A percentile compares a stretch with the other conserved stretches of the same genome.
phyloP scores from a whole-genome alignment of 2,329 filamentous ascomycete genomes.

The Fusarium keratoplasticum region DNA sequence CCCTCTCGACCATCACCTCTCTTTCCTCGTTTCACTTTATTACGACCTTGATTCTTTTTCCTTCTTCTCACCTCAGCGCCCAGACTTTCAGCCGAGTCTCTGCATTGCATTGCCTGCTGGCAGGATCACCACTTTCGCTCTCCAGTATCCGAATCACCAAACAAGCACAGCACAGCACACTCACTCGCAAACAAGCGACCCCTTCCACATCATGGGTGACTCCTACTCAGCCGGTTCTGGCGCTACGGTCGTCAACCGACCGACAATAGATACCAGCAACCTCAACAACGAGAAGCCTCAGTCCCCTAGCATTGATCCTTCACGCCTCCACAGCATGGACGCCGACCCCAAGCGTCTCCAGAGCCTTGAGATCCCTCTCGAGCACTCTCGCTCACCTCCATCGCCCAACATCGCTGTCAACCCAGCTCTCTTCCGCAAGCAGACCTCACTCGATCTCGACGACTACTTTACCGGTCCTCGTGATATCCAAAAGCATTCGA shows the following conservation, averaged over 20 bases:
- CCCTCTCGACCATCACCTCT: neutral
- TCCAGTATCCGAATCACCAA: neutral
- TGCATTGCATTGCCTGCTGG: conserved; percentile 35
- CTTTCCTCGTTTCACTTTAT: neutral
- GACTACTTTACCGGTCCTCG: conserved; percentile 75
- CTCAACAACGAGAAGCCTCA: conserved; percentile 13
- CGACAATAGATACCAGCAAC: conserved; percentile 29
- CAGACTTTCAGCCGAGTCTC: neutral
- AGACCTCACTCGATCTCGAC: conserved; percentile 61
- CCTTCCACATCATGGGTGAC: conserved; percentile 38
- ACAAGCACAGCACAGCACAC: neutral
- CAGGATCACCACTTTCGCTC: conserved; percentile 30
- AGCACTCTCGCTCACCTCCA: conserved; percentile 48
- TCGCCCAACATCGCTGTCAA: conserved; percentile 45
- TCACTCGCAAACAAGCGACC: neutral
- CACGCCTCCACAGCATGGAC: conserved; percentile 26
- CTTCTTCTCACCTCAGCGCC: neutral
- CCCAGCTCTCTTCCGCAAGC: conserved; percentile 47
- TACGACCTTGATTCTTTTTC: neutral
- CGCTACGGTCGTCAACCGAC: conserved; percentile 28
- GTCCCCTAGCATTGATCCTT: conserved; percentile 7
- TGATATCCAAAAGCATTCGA: conserved; percentile 78
- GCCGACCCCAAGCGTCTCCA: conserved; percentile 36
- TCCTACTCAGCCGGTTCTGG: conserved; percentile 30
- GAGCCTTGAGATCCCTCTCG: conserved; percentile 44